A percentile compares a stretch with the other conserved stretches of the same genome.
These are phyloP conservation scores for Vanrija sp. DNA, from an alignment of 1,284 basidiomycete species.

Conservation along the genomic window DNA sequence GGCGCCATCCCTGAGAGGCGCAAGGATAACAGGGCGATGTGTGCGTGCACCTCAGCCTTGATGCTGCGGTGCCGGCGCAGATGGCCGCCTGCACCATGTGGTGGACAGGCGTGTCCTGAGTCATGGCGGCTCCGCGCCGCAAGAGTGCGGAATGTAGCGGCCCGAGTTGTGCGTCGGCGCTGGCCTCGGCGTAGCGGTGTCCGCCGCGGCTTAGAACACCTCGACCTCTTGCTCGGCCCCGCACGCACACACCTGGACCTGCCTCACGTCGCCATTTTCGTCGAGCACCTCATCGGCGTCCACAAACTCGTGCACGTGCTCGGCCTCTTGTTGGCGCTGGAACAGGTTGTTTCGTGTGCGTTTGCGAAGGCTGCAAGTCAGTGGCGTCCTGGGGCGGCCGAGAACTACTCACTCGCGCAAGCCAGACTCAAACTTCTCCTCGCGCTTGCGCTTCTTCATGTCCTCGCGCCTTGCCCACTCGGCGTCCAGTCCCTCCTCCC, in stretches of 20 bases:
- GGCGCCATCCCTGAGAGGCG: too few relatives aligned
- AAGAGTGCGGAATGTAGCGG: too few relatives aligned
- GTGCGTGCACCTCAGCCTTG: too few relatives aligned
- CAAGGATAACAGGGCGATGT: too few relatives aligned
- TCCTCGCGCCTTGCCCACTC: conserved; percentile 77
- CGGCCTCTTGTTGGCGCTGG: conserved; percentile 78
- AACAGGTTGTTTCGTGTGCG: conserved; percentile 84
- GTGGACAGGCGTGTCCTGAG: too few relatives aligned
- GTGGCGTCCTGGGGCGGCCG: background rate
- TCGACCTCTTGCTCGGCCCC: conserved; percentile 84
- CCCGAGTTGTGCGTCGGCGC: too few relatives aligned
- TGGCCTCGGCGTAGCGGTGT: background rate
- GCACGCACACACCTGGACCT: conserved; percentile 72
- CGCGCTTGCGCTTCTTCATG: conserved; percentile 86
- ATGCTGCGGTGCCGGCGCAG: too few relatives aligned
- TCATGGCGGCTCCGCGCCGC: too few relatives aligned
- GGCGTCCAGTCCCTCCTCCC: conserved; percentile 79
- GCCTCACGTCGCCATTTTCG: conserved; percentile 44
- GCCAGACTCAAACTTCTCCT: conserved; percentile 86
- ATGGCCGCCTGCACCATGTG: too few relatives aligned
- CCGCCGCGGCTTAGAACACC: conserved; percentile 56
- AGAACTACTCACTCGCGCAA: conserved; percentile 58
- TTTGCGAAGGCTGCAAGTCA: conserved; percentile 57
- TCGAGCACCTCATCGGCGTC: conserved; percentile 56
- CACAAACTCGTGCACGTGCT: conserved; percentile 80